Evolutionary conservation across 805 yeast species (phyloP), one percentile per base, ranked within the genome.

Genomic region (Yarrowia deformans): DNA sequence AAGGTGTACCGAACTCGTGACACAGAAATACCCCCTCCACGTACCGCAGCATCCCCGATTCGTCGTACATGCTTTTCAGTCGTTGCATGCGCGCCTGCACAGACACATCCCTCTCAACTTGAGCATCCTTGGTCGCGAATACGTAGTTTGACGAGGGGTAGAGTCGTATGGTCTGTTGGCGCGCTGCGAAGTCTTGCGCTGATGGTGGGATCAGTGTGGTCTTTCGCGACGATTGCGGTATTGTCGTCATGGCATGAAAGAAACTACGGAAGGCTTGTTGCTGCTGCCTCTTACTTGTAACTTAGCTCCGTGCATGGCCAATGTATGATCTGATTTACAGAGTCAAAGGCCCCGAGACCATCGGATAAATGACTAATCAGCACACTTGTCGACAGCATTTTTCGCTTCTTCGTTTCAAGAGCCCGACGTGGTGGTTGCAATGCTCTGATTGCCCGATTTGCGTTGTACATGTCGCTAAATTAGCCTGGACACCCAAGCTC

Each of bases 1-100:
- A 77, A 14, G 79, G 79, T 46, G 77, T 78, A 6, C 79, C 78
- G 60, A 76, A 76, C 50, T 77, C 79, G 50, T 77, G 79, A 55
- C 78, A 77, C 16, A 77, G 69, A 43, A 77, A 67, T 16, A 77
- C 70, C 4, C 74, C 78, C 68, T 77, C 79, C 63, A 76, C 77
- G 29, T 76, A 72, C 52, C 78, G 70, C 19, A 78, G 67, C 76
- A 76, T 77, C 32, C 79, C 79, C 32, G 69, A 64, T 46, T 69
- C 69, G 52, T 75, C 77, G 68, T 77, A 76, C 34, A 76, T 75
- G 50, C 71, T 70, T 45, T 75, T 75, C 52, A 77, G 69, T 39
- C 77, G 67, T 49, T 73, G 75, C 39, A 74, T 67, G n/a, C 77
- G 69, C 8, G 74, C 75, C 13, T 58, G 45, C 9, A 75, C 77